A percentile compares a stretch with the other conserved stretches of the same genome.
Evolutionary conservation across 371 early-diverging fungal species (phyloP).

Genomic region (Zopfochytrium polystomum): DNA sequence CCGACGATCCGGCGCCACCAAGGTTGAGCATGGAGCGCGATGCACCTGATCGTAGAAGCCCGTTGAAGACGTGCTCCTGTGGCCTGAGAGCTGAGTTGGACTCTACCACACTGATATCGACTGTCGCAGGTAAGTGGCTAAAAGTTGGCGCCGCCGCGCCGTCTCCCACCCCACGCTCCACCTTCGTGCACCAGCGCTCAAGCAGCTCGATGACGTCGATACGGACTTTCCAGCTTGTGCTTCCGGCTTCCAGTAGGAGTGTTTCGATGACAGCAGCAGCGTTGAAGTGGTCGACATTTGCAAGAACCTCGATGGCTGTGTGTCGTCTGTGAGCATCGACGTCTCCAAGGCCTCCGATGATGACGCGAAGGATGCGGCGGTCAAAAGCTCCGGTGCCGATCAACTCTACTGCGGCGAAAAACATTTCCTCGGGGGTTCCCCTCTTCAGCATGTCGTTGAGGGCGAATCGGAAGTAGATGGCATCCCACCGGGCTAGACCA

Average conservation of each 20-base stretch:
- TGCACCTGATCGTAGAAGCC: no score
- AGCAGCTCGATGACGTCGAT: slow-evolving; percentile 37
- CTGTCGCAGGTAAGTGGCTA: background rate
- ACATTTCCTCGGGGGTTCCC: slow-evolving; percentile 30
- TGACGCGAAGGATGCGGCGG: slow-evolving; percentile 17
- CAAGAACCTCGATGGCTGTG: slow-evolving; percentile 19
- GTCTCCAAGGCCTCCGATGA: slow-evolving; percentile 34
- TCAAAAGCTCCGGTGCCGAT: slow-evolving; percentile 15
- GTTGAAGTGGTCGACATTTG: slow-evolving; percentile 12
- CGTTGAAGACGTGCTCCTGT: background rate
- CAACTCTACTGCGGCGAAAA: slow-evolving; percentile 25
- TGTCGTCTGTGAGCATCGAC: slow-evolving; percentile 19
- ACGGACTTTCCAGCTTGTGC: slow-evolving; percentile 40
- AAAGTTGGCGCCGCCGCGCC: background rate
- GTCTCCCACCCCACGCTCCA: slow-evolving; percentile 1
- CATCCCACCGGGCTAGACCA: slow-evolving; percentile 40
- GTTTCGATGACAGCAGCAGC: slow-evolving; percentile 23
- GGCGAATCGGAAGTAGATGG: slow-evolving; percentile 28
- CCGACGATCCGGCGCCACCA: background rate
- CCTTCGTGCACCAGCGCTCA: slow-evolving; percentile 24
- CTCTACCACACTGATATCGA: no score
- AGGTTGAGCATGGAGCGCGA: no score
- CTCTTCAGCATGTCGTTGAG: slow-evolving; percentile 32
- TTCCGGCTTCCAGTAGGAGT: slow-evolving; percentile 22
- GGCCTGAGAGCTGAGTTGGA: no score